Evolutionary conservation across 1,139 yeast species (phyloP), one percentile per base, ranked within the genome.

Genomic region (Kurtzmaniella quercitrusa): DNA sequence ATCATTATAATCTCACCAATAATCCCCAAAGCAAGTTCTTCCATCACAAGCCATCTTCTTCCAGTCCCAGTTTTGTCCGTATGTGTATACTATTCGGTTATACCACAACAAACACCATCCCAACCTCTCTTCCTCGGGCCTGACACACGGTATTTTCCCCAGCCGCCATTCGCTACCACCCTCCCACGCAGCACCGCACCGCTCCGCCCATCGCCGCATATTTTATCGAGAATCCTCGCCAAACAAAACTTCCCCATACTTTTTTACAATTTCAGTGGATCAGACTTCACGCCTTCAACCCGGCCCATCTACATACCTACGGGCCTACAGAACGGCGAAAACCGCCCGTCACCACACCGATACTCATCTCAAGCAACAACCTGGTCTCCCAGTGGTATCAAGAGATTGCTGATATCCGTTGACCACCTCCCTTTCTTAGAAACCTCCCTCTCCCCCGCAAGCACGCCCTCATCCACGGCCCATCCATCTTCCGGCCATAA

Each of bases 181-280:
- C 23, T n/a, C 41, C 38, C 27, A 31, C 38, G 19, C 39, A 34
- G 42, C 23, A 16, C 18, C 18, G 43, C 41, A 39, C 25, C 23
- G 19, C 37, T 12, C 36, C 36, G 36, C 19, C 36, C 36, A 33
- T 15, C 36, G 36, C 36, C 19, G 21, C 23, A n/a, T n/a, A n/a
- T n/a, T n/a, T 17, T 11, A n/a, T 11, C 31, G 31, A 27, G 14
- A 27, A 27, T n/a, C 31, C 10, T 27, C 31, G 31, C 31, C n/a
- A n/a, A 27, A 27, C 31, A 27, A 21, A 27, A 27, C 31, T 27
- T 27, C 31, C 31, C 31, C 31, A 27, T 27, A 27, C 31, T 27
- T 10, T 27, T 27, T 27, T 27, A 8, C 31, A n/a, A 11, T 27
- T 27, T 27, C n/a, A 27, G 31, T 12, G 31, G 31, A 6, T 12